Percentiles rank a stretch among this genome's conserved stretches.
Conservation (phyloP, 1,284 basidiomycete species). For the Ustilago sp. region DNA sequence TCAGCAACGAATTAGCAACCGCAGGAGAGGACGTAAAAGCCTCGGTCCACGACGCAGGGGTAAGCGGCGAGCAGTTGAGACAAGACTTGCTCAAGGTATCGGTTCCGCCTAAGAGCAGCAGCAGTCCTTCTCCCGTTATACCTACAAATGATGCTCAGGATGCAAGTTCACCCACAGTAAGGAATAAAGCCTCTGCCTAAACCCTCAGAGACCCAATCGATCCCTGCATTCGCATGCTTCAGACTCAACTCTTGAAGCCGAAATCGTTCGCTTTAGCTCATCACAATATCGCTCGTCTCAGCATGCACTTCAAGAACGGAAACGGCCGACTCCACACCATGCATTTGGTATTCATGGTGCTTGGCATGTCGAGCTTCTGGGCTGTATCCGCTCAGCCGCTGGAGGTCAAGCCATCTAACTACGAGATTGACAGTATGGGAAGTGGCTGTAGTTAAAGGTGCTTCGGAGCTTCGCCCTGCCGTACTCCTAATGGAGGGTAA, state of each 20-base stretch:
- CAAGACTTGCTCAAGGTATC: constrained; percentile 49
- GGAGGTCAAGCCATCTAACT: background rate
- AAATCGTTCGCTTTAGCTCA: too few species aligned
- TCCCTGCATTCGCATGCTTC: too few species aligned
- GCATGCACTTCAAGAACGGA: background rate
- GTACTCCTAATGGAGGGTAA: background rate
- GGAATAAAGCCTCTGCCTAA: too few species aligned
- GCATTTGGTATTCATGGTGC: background rate
- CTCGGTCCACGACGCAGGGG: constrained; percentile 25
- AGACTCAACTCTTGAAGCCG: too few species aligned
- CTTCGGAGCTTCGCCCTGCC: background rate
- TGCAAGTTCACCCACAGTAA: background rate
- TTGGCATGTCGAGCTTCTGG: background rate
- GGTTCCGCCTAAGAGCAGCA: constrained; percentile 31
- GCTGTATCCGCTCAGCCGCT: background rate
- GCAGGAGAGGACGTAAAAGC: background rate
- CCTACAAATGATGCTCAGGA: background rate
- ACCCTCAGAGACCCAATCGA: too few species aligned
- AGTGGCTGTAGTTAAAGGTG: background rate
- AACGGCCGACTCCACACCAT: background rate
- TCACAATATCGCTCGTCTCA: background rate
- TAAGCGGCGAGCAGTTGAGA: constrained; percentile 56
- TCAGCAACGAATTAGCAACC: background rate
- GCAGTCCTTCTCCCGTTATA: background rate
- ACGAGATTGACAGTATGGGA: background rate